Percentiles rank a stretch among this genome's conserved stretches.
These are phyloP conservation scores for Aspergillus sp. DNA, from an alignment of 2,329 filamentous ascomycete species.

Conservation along the genomic window DNA sequence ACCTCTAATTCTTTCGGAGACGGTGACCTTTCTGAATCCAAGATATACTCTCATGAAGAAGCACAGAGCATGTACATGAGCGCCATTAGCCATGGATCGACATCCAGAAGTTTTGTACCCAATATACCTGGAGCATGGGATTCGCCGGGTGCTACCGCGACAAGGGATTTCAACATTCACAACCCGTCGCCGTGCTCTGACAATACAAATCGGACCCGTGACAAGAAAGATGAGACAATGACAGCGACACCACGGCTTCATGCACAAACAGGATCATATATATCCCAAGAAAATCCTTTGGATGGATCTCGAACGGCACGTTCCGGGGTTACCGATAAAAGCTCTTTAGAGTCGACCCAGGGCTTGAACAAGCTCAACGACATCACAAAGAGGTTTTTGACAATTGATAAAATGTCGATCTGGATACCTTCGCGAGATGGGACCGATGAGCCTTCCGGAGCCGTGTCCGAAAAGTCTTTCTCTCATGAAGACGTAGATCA, in stretches of 20 bases:
- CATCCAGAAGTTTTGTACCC: conserved; percentile 25
- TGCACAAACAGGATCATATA: conserved; percentile 14
- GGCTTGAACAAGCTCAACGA: conserved; percentile 22
- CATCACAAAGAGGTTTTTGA: conserved; percentile 34
- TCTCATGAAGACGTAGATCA: conserved; percentile 10
- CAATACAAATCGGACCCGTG: background rate
- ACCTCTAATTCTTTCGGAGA: conserved; percentile 23
- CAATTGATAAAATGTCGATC: conserved; percentile 32
- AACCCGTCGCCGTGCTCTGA: background rate
- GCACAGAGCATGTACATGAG: conserved; percentile 55
- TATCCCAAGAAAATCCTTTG: conserved; percentile 9
- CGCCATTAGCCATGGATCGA: conserved; percentile 49
- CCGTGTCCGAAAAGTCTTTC: conserved; percentile 10
- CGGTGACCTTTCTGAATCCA: conserved; percentile 44
- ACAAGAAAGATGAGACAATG: conserved; percentile 15
- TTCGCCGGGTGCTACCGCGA: conserved; percentile 21
- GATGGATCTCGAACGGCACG: conserved; percentile 8
- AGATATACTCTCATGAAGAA: conserved; percentile 47
- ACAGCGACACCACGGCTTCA: conserved; percentile 30
- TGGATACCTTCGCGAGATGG: conserved; percentile 33
- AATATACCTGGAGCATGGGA: conserved; percentile 45
- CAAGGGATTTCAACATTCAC: conserved; percentile 7
- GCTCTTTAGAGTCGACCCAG: conserved; percentile 15
- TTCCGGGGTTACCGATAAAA: conserved; percentile 13
- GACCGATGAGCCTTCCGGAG: conserved; percentile 7